Evolutionary conservation across 139 green algal genomes (phyloP), one percentile per base, ranked within the genome.

Genomic region (Trebouxia sp.): DNA sequence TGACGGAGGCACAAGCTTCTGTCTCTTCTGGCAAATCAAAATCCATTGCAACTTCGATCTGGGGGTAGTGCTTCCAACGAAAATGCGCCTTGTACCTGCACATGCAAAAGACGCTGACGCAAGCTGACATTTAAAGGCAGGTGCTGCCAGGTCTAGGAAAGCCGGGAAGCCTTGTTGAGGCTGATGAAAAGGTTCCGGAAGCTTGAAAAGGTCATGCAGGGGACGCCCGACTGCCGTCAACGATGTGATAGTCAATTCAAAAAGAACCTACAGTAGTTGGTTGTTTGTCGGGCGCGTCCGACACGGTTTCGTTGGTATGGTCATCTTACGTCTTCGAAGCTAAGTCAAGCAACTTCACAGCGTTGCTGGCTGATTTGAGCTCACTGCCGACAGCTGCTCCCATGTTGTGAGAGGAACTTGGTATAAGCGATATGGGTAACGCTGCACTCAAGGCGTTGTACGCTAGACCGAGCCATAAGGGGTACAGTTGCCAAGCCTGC

Each of bases 1-100:
- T 98, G 0, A 98, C 95, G n/a, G 86, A 94, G 4, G 95, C 91
- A 81, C 95, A 98, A 0, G 94, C 93, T 48, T 97, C 92, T 1
- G 95, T 98, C 75, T 95, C 92, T 12, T 82, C 85, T 0, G 92
- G 90, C 74, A 97, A 51, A 32, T 87, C 85, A 7, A 69, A 41
- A 24, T 62, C 74, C 22, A 75, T 62, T n/a, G 80, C 81, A 30
- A 79, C 55, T 9, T 92, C 75, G 37, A 90, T 84, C 84, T 88
- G 86, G 7, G 80, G 80, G 77, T 96, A 98, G 75, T 98, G 95
- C 37, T 89, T 56, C 95, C 95, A 98, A 5, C 93, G 85, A 41
- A 98, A 97, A 80, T 96, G 89, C 1, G 47, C 76, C 26, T 78
- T 75, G 37, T 82, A 78, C 30, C 58, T 82, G 75, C 75, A n/a